Evolutionary conservation across 352 stramenopile species (phyloP), one percentile per base, ranked within the genome.

Genomic region (Plasmopara viticola): DNA sequence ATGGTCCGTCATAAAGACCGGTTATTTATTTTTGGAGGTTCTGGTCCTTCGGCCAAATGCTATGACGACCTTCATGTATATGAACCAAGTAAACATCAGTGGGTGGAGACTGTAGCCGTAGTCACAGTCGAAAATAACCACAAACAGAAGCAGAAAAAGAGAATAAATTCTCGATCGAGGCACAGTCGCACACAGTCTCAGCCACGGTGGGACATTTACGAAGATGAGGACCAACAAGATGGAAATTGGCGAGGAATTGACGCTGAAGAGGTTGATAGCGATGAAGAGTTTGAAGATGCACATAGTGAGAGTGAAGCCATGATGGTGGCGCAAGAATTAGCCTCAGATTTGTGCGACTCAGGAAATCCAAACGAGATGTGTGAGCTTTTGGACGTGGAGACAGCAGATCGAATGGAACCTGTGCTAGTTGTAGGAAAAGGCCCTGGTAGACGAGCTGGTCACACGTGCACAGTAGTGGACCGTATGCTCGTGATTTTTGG

Each of bases 51-150:
- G 12, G 92, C 90, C 28, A 97, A 96, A 57, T 98, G 92, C 67
- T 98, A 97, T 68, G 91, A 97, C 56, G 94, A 98, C 51, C 80
- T 98, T 37, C 92, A 98, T 56, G 85, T 98, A 42, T 92, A 97
- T 47, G 90, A 98, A 66, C 62, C 68, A 0, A 49, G 43, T 45
- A 35, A 66, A 67, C 56, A 68, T 29, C 55, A 66, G 43, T 84
- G 72, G 74, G 54, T 93, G 76, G 75, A 91, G 80, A 77, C 61
- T n/a, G 54, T 65, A 28, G 47, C 38, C 8, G 48, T 69, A 7
- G 39, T 43, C 7, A 52, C 47, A 29, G 44, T 48, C 28, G 53
- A 55, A 35, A 53, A 53, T 13, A 25, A 29, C 25, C 58, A 62
- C 40, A 37, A 58, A 6, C 40, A 57, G 58, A 66, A 40, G 52